A percentile compares a stretch with the other conserved stretches of the same genome.
These are phyloP conservation scores for Aspergillus amoenus DNA, from an alignment of 2,329 filamentous ascomycete genomes.

Conservation along the genomic window DNA sequence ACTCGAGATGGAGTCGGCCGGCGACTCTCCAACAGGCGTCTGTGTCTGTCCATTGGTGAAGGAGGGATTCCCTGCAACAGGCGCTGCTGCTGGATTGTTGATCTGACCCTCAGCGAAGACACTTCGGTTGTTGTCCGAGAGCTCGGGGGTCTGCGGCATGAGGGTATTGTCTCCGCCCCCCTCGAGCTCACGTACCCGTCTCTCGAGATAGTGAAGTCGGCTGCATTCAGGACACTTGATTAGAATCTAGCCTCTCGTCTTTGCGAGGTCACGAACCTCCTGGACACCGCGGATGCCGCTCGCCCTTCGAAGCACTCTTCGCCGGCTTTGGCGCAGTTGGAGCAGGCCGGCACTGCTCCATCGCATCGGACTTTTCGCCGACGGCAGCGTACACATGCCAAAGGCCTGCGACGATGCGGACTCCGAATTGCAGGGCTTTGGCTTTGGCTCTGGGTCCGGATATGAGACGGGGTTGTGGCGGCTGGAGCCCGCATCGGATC, in stretches of 20 bases:
- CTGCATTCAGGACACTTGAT: neutral
- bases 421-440: neutral
- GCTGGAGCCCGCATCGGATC: neutral
- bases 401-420: neutral
- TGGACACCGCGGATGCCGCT: neutral
- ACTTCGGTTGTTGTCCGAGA: neutral
- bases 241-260: neutral
- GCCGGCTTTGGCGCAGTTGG: constrained; percentile 5
- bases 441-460: neutral
- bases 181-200: neutral
- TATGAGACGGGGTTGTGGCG: neutral
- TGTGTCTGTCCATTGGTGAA: neutral
- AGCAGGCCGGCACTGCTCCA: constrained; percentile 5
- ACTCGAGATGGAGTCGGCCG: neutral
- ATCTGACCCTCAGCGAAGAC: neutral
- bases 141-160: neutral
- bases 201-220: neutral
- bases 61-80: neutral
- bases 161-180: neutral
- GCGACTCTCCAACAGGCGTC: neutral
- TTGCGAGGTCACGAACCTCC: neutral
- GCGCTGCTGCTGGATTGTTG: neutral
- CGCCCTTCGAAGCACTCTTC: constrained; percentile 9
- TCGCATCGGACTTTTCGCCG: constrained; percentile 11
- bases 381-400: constrained; percentile 2